Base-by-base conservation (phyloP, 2,329 filamentous ascomycete species). In the Venturia nashicola region DNA sequence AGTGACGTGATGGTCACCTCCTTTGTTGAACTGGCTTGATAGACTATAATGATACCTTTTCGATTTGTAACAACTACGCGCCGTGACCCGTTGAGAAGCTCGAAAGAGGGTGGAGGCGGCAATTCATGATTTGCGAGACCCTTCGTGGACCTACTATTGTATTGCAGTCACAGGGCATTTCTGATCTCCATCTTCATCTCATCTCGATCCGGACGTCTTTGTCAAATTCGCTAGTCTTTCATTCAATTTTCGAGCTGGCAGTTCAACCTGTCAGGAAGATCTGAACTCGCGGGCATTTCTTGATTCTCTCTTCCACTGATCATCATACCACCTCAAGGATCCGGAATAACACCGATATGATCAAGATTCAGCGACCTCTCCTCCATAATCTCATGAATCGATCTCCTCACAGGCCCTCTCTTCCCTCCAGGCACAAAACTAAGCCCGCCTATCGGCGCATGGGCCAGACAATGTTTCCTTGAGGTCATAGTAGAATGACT, bases 281-380 rank as follows among this genome's bases (percentile, higher is more conserved):
- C 7, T 9, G n/a, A 20, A 11, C 8, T 20, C 18, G 3, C 7
- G 2, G n/a, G n/a, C n/a, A 46, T 46, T 11, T 20, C 11, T 32
- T 16, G 23, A 2, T 34, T 5, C n/a, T 57, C 16, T n/a, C 32
- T 20, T 36, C 32, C 27, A 20, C 51, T 11, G 18, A 60, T 18
- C 36, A 20, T 43, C 1, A 27, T 27, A 27, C 27, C 36, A 39
- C 5, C 11, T 62, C 60, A 62, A 23, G 43, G 60, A 43, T 61
- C 59, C 7, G 59, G 59, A 43, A 62, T 62, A 23, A 62, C 60
- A 11, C 60, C 60, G 39, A 62, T 62, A 27, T 44, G 39, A 39
- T 62, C 60, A 42, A 62, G 59, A 44, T 14, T 39, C 18, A 60
- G 12, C 36, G 59, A 16, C 11, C 60, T 62, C 43, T 36, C 18